Conservation (phyloP, 164 flowering plant species). For the Pachysandra terminalis region DNA sequence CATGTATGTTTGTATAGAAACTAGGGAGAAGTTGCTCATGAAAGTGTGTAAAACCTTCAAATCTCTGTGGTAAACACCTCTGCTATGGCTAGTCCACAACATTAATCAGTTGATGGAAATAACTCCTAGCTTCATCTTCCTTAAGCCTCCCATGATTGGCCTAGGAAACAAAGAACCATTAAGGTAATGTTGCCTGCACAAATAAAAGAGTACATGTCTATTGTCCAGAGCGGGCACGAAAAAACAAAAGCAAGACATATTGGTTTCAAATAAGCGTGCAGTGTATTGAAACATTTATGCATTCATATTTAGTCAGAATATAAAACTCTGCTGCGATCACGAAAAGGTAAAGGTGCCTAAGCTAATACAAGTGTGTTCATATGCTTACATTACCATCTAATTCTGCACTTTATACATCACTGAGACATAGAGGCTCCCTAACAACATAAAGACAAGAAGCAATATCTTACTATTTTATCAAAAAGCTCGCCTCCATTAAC, state of each 20-base stretch:
- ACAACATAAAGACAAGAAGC: not conserved
- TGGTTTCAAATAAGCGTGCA: too few relatives aligned
- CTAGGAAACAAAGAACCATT: conserved; percentile 27
- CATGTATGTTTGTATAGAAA: too few relatives aligned
- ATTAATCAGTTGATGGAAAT: conserved; percentile 86
- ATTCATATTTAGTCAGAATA: too few relatives aligned
- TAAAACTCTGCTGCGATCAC: too few relatives aligned
- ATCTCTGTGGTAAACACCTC: conserved; percentile 89
- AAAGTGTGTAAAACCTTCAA: conserved; percentile 54
- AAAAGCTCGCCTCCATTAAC: conserved; percentile 76
- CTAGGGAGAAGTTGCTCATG: too few relatives aligned
- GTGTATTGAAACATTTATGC: too few relatives aligned
- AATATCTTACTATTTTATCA: conserved; percentile 65
- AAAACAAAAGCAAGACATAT: too few relatives aligned
- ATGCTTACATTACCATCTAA: too few relatives aligned
- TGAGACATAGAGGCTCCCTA: not conserved
- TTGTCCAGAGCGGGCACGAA: not conserved
- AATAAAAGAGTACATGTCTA: too few relatives aligned
- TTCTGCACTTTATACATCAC: not conserved
- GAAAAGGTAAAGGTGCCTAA: too few relatives aligned
- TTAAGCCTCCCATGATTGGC: conserved; percentile 63
- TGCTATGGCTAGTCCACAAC: conserved; percentile 89
- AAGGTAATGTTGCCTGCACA: not conserved
- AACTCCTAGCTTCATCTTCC: conserved; percentile 82
- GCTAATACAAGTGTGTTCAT: too few relatives aligned